Evolutionary conservation across 352 stramenopile species (phyloP).

Genomic region (Pelagophyceae sp.): DNA sequence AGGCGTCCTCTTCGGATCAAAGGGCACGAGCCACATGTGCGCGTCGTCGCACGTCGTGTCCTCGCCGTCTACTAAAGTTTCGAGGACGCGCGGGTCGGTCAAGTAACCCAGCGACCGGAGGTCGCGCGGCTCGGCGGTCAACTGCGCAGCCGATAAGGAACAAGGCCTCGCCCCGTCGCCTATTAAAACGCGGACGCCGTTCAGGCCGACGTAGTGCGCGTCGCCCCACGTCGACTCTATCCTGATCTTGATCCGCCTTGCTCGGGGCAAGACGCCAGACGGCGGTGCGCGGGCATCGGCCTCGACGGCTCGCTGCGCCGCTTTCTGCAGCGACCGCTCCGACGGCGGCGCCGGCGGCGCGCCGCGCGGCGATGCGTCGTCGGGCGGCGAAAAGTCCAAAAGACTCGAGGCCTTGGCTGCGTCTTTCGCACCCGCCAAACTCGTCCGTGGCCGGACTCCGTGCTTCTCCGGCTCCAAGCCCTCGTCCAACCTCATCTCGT

Average conservation of each 20-base stretch:
- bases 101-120: slow-evolving; percentile 77
- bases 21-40: slow-evolving; percentile 77
- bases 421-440: too few species aligned
- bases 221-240: slow-evolving; percentile 76
- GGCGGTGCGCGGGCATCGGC: too few species aligned
- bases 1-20: slow-evolving; percentile 31
- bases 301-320: too few species aligned
- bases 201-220: slow-evolving; percentile 72
- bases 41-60: slow-evolving; percentile 77
- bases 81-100: slow-evolving; percentile 60
- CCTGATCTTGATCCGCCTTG: slow-evolving; percentile 36
- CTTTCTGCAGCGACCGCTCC: too few species aligned
- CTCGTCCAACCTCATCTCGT: background rate
- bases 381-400: too few species aligned
- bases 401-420: too few species aligned
- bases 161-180: slow-evolving; percentile 46
- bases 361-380: too few species aligned
- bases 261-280: background rate
- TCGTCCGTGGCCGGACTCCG: too few species aligned
- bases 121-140: slow-evolving; percentile 53
- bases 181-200: slow-evolving; percentile 68
- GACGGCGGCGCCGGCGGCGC: too few species aligned
- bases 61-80: slow-evolving; percentile 73
- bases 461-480: too few species aligned
- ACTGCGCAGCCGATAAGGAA: slow-evolving; percentile 45